A percentile compares a stretch with the other conserved stretches of the same genome.
phyloP scores from a whole-genome alignment of 768 basidiomycete genomes.

The Naganishia vishniacii region DNA sequence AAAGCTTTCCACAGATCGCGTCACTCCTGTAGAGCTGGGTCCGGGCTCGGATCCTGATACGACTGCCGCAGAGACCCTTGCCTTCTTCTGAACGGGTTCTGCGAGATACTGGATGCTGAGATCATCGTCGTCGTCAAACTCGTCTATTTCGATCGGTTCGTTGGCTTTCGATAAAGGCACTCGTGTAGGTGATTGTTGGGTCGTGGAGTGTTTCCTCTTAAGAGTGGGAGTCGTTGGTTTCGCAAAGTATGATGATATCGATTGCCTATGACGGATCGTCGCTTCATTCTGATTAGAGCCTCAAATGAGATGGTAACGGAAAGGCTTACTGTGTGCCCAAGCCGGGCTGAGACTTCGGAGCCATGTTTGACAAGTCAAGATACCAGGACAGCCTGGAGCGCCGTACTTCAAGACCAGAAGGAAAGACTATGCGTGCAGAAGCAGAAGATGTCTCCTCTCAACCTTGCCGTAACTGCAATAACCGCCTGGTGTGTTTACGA shows the following conservation, averaged over 20 bases:
- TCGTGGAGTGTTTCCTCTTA: constrained; percentile 4
- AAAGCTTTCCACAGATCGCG: constrained; percentile 11
- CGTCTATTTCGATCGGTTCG: constrained; percentile 16
- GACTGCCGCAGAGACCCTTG: neutral
- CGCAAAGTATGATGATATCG: constrained; percentile 12
- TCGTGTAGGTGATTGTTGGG: neutral
- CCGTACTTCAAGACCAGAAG: too few species aligned
- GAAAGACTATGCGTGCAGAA: too few species aligned
- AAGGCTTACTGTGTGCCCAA: constrained; percentile 5
- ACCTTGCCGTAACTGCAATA: too few species aligned
- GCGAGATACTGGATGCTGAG: neutral
- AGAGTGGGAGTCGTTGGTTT: neutral
- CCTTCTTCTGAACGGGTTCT: constrained; percentile 9
- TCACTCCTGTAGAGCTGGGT: too few species aligned
- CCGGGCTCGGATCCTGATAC: too few species aligned
- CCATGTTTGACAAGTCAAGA: neutral
- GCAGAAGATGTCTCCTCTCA: too few species aligned
- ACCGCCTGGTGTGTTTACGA: constrained; percentile 9
- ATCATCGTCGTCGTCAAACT: constrained; percentile 1
- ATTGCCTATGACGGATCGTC: neutral
- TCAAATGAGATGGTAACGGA: neutral
- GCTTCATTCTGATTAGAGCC: too few species aligned
- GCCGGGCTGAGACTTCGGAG: neutral
- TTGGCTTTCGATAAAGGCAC: neutral
- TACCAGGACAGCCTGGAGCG: too few species aligned